Base-by-base conservation (phyloP, 2,329 filamentous ascomycete genomes). In the Phaeosphaeriaceae sp. region DNA sequence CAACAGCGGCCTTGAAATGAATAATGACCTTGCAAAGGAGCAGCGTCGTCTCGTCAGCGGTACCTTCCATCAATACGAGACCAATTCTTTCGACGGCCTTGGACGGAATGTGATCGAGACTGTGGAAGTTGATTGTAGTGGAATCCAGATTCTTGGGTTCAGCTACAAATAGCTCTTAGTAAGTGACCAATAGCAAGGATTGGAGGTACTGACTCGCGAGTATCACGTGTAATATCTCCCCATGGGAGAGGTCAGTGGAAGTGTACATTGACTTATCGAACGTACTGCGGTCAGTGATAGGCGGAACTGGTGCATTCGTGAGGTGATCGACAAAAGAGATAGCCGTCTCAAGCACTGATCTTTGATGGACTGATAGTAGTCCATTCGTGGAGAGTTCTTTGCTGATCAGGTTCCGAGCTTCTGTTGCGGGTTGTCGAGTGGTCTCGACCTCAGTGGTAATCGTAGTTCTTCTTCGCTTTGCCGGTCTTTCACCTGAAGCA, bases 281-380 rank as follows among this genome's bases (percentile, higher is more conserved):
- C 5, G 65, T 67, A 49, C 67, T 68, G 19, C 65, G 62, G 21
- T 74, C 70, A 19, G 56, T 66, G 50, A 62, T 62, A 5, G 57
- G 54, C 7, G 69, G 64, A 1, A 61, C 63, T 17, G 68, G 67
- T 7, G 64, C 64, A 24, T 68, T 66, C 0, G 70, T 70, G 10
- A 75, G 42, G 19, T 73, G 68, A 48, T 74, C 72, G 20, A 74
- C 69, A 40, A 75, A 73, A 0, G 69, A 65, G 11, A 74, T 67
- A 5, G 71, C 72, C 0, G 63, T 70, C 49, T 75, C 68, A 20
- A 75, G 65, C n/a, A 71, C 67, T n/a, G 53, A 67, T 25, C 68
- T 66, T 51, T 75, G 71, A 54, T 73, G 64, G 7, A 47, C 44
- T 5, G 68, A 71, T 9, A 73, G 64, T 2, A 65, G 36, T 21